Conservation (phyloP, 768 basidiomycete genomes). For the Boletus tomentosulus region DNA sequence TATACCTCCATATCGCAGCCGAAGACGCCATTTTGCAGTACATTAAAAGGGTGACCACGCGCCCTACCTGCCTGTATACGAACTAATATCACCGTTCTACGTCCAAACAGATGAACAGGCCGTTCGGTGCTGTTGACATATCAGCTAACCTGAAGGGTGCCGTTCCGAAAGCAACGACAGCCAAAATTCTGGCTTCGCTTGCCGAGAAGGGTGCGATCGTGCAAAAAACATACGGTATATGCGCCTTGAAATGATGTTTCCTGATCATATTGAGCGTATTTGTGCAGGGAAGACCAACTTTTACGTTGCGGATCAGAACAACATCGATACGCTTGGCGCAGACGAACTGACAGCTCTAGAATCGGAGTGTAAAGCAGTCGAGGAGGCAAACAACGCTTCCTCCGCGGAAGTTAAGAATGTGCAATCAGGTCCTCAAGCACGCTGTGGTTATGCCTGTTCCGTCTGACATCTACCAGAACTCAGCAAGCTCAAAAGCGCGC, state of each 20-base stretch:
- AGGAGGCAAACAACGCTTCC: conserved; percentile 56
- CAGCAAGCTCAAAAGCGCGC: conserved; percentile 53
- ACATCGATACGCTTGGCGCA: conserved; percentile 58
- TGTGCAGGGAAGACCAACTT: conserved; percentile 74
- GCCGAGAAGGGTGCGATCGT: conserved; percentile 84
- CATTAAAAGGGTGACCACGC: conserved; percentile 55
- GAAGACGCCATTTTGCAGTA: conserved; percentile 77
- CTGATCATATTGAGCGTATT: not conserved
- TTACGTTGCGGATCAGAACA: conserved; percentile 81
- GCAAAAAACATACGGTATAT: conserved; percentile 76
- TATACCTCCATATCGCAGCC: conserved; percentile 37
- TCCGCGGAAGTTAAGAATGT: conserved; percentile 47
- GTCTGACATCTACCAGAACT: conserved; percentile 48
- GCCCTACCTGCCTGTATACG: conserved; percentile 7
- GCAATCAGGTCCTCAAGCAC: conserved; percentile 21
- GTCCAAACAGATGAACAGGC: conserved; percentile 76
- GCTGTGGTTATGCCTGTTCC: not conserved
- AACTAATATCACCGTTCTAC: not conserved
- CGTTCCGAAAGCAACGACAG: conserved; percentile 76
- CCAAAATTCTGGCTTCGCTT: conserved; percentile 76
- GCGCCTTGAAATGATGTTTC: not conserved
- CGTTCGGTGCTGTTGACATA: conserved; percentile 89
- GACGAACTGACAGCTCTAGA: conserved; percentile 61
- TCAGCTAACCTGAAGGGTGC: conserved; percentile 88
- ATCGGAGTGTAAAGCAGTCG: conserved; percentile 48